A percentile compares a stretch with the other conserved stretches of the same genome.
These are phyloP conservation scores for Echria macrotheca DNA, from an alignment of 495 filamentous ascomycete genomes.

Conservation along the genomic window DNA sequence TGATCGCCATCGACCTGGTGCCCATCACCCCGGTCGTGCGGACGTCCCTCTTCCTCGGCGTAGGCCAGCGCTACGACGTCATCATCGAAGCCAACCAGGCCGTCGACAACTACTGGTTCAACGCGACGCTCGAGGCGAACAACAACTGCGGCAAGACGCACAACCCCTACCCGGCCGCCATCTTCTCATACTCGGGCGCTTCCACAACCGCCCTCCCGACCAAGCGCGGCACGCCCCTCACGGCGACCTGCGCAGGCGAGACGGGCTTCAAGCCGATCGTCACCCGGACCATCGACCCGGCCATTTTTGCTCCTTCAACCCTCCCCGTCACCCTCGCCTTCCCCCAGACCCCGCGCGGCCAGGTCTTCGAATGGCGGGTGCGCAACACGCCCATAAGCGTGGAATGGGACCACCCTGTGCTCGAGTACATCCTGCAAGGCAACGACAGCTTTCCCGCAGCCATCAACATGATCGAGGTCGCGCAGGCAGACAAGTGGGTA, in stretches of 20 bases:
- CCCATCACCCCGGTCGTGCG: conserved; percentile 43
- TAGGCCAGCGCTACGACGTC: conserved; percentile 68
- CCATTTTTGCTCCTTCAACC: conserved; percentile 7
- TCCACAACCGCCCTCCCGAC: conserved; percentile 21
- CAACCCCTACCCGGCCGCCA: conserved; percentile 26
- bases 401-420: conserved; percentile 34
- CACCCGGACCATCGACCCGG: conserved; percentile 14
- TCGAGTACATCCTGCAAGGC: conserved; percentile 26
- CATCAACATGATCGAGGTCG: conserved; percentile 29
- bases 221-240: conserved; percentile 15
- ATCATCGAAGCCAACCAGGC: conserved; percentile 55
- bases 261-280: conserved; percentile 21
- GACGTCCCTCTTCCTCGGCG: conserved; percentile 46
- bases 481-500: conserved; percentile 21
- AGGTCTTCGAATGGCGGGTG: conserved; percentile 32
- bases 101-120: conserved; percentile 55
- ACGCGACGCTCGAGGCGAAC: conserved; percentile 26
- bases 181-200: conserved; percentile 37
- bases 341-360: conserved; percentile 10
- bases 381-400: conserved; percentile 26
- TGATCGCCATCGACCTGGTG: conserved; percentile 49
- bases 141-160: conserved; percentile 23
- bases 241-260: conserved; percentile 21
- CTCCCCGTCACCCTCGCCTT: conserved; percentile 12
- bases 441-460: conserved; percentile 25